These are phyloP conservation scores for Coniferiporia weirii DNA, from an alignment of 1,284 basidiomycete genomes.

Conservation along the genomic window DNA sequence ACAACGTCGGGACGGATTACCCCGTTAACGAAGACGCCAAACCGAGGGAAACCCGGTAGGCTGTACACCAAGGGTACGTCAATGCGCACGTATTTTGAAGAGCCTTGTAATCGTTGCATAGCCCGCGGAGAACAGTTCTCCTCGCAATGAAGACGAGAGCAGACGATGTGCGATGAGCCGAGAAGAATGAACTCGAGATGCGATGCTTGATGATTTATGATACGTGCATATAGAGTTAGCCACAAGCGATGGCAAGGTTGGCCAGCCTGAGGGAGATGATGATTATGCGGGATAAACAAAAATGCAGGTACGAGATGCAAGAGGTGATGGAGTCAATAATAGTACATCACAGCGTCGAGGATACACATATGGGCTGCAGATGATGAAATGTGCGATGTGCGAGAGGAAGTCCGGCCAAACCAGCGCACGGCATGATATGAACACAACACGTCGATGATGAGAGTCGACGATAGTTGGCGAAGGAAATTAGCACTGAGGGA, in stretches of 20 bases:
- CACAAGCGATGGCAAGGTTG: background rate
- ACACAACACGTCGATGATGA: background rate
- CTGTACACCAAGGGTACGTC: background rate
- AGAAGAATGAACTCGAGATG: background rate
- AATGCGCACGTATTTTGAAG: background rate
- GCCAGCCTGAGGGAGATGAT: background rate
- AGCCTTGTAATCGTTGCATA: background rate
- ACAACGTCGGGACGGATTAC: background rate
- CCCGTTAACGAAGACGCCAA: too few species aligned
- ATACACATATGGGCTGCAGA: conserved; percentile 1
- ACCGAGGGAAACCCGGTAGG: background rate
- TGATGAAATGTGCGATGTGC: background rate
- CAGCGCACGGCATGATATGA: conserved; percentile 3
- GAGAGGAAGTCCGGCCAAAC: conserved; percentile 1
- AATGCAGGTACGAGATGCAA: conserved; percentile 2
- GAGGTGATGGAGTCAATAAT: background rate
- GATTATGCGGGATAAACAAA: background rate
- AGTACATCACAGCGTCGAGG: conserved; percentile 9
- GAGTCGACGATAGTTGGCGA: background rate
- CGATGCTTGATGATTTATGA: background rate
- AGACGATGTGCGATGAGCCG: background rate
- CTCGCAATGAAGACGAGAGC: background rate
- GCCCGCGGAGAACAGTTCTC: background rate
- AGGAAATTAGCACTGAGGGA: background rate
- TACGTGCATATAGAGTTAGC: background rate